Evolutionary conservation across 495 filamentous ascomycete species (phyloP), one percentile per base, ranked within the genome.

Genomic region (Lasiosphaeriaceae sp.): DNA sequence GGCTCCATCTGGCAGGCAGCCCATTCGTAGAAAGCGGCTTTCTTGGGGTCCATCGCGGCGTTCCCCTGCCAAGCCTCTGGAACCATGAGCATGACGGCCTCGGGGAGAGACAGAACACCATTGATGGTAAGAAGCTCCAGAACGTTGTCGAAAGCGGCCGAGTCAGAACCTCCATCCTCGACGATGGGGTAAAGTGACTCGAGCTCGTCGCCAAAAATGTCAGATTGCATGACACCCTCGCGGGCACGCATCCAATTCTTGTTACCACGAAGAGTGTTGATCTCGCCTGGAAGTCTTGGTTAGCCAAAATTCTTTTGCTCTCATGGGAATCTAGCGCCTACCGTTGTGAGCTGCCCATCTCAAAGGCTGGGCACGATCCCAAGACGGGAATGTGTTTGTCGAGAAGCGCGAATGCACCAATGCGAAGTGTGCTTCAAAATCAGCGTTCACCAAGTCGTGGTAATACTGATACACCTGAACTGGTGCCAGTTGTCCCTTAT

Each of bases 241-340:
- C 94, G 87, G 50, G 94, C 93, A 55, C 94, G 85, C 94, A 99
- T 99, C 94, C 95, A 99, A 77, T 99, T 99, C 82, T 99, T 99
- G 78, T 99, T 99, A 48, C 94, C 94, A 63, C 94, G 89, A 60
- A 99, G 78, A 3, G 94, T 99, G 71, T 99, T 99, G 62, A 99
- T 97, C 74, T 99, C 94, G 78, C 80, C 78, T 86, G 20, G 45
- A 35, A n/a, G n/a, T 17, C 46, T 55, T 23, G 11, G 63, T 83
- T 73, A 82, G 71, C 69, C 19, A 11, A 11, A 23, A 43, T 16
- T 43, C 17, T 24, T 20, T 31, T 37, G 23, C 56, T 59, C 47
- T 60, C 49, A 57, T 16, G 55, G 54, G 35, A 7, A 29, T 46
- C 35, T 60, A 70, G 57, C 35, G 64, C 72, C 68, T 76, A 87